Evolutionary conservation across 495 filamentous ascomycete species (phyloP), one percentile per base, ranked within the genome.

Genomic region (Penicillium lagena): DNA sequence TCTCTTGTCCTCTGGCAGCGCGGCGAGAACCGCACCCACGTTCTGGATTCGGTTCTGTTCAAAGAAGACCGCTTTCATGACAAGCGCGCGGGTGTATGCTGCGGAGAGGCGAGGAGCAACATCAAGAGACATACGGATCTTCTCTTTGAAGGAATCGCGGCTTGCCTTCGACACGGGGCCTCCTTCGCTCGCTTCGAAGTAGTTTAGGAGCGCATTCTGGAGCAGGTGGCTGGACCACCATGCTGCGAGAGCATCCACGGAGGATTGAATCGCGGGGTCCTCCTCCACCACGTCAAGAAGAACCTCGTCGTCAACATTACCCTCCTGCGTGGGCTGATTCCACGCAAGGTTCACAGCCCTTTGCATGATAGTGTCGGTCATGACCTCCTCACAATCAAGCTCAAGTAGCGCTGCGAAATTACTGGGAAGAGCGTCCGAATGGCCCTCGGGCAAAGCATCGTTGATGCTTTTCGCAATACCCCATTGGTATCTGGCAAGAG

Each of bases 331-430:
- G 7, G 78, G 80, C 42, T 78, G 77, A 57, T 95, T 94, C 85
- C 89, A 96, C 8, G 89, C 87, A 5, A 97, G 76, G 58, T 95
- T 95, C 49, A 90, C 89, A 2, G 89, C 90, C 37, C 90, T 79
- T 60, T 96, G 89, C 33, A 89, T 76, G 43, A 95, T 86, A 47
- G 68, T 67, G 42, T 83, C 77, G 45, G 80, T 80, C 58, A 97
- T 76, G 13, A 96, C 87, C 27, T 86, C 79, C 32, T 89, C 86
- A 51, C 81, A 87, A 12, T 91, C 85, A 28, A 83, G 77, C 40
- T 87, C 76, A 9, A 96, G 67, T 7, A 97, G 70, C 11, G 77
- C 69, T 2, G 78, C 74, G 6, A 97, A 75, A 59, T 97, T 83
- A 9, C 81, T 76, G 0, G 91, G 86, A 11, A 97, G 76, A 13